These are phyloP conservation scores for Acer yangbiense DNA, from an alignment of 345 rosid species.

Conservation along the genomic window DNA sequence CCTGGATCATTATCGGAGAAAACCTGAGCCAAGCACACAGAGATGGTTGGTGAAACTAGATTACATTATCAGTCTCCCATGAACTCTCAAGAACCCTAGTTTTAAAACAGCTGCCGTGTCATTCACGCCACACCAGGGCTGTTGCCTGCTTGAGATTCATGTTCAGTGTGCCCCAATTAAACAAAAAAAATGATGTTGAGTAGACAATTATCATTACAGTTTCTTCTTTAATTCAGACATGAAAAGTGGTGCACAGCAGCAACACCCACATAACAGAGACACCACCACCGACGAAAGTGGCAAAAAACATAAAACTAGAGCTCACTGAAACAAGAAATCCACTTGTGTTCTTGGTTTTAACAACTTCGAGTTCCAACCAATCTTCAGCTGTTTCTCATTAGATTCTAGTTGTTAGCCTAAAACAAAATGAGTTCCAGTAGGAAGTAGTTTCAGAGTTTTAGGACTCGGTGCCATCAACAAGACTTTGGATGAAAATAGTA, in stretches of 20 bases:
- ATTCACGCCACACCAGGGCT: neutral
- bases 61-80: neutral
- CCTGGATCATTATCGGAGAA: neutral
- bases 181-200: neutral
- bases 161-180: too few species aligned
- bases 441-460: too few species aligned
- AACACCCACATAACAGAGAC: neutral
- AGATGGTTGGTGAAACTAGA: too few species aligned
- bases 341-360: neutral
- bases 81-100: neutral
- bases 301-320: neutral
- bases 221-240: neutral
- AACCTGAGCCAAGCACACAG: neutral
- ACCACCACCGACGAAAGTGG: neutral
- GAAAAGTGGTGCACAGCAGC: neutral
- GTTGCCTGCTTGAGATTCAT: too few species aligned
- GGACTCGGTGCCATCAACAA: too few species aligned
- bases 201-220: neutral
- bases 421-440: neutral
- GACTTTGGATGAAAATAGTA: too few species aligned
- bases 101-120: neutral
- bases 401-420: neutral
- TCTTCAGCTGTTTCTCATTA: neutral
- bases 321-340: neutral
- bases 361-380: neutral